A percentile compares a stretch with the other conserved stretches of the same genome.
Conservation (phyloP, 495 filamentous ascomycete genomes). For the Neurospora sp. region DNA sequence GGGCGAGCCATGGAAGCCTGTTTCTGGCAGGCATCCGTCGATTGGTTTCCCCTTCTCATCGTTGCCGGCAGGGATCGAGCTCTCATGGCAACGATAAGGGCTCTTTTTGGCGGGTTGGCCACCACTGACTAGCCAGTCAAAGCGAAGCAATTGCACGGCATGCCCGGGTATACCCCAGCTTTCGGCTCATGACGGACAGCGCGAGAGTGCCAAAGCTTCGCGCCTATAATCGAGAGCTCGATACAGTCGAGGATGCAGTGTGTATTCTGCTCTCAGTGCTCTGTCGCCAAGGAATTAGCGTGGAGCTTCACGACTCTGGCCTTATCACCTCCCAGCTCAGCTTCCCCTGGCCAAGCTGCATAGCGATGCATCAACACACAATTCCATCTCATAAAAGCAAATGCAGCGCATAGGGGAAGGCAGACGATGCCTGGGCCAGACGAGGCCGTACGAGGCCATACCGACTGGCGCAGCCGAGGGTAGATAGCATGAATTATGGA, state of each 20-base stretch:
- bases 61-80: background rate
- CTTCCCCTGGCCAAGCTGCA: background rate
- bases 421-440: background rate
- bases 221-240: constrained; percentile 3
- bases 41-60: background rate
- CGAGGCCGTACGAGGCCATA: background rate
- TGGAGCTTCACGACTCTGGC: background rate
- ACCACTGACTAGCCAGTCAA: constrained; percentile 5
- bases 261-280: background rate
- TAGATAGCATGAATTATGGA: background rate
- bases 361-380: background rate
- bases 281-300: background rate
- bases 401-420: background rate
- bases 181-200: constrained; percentile 13
- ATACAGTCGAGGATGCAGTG: background rate
- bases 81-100: background rate
- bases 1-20: background rate
- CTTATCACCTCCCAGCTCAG: background rate
- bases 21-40: background rate
- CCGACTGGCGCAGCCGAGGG: background rate
- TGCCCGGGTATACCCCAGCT: constrained; percentile 10
- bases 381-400: background rate
- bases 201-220: constrained; percentile 15
- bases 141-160: constrained; percentile 9
- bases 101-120: background rate